phyloP scores from a whole-genome alignment of 2,329 filamentous ascomycete genomes.

The Cucurbitaria berberidis region DNA sequence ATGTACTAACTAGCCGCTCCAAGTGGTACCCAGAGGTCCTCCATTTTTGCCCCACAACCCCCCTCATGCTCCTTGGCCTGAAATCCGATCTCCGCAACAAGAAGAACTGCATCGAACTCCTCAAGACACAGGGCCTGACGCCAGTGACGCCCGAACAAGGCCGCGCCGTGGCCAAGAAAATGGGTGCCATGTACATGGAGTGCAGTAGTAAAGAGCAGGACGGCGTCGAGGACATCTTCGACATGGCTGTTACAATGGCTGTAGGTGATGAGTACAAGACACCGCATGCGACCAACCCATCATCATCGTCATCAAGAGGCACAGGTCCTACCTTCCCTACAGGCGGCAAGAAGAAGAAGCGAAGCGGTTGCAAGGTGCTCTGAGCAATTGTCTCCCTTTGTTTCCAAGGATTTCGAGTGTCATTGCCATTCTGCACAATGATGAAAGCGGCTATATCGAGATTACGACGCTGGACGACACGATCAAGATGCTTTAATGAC shows the following conservation, averaged over 20 bases:
- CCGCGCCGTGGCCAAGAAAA: slow-evolving; percentile 84
- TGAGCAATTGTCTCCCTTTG: slow-evolving; percentile 28
- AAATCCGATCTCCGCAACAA: slow-evolving; percentile 97
- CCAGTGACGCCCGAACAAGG: slow-evolving; percentile 94
- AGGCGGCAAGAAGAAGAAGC: slow-evolving; percentile 48
- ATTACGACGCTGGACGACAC: slow-evolving; percentile 50
- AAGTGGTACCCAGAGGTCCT: slow-evolving; percentile 99
- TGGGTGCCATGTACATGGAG: slow-evolving; percentile 96
- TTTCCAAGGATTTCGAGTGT: slow-evolving; percentile 12
- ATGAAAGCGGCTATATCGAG: slow-evolving; percentile 36
- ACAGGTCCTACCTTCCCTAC: slow-evolving; percentile 32
- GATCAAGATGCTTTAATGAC: slow-evolving; percentile 50
- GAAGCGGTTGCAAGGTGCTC: slow-evolving; percentile 49
- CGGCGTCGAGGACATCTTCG: slow-evolving; percentile 96
- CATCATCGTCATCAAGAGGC: slow-evolving; percentile 20
- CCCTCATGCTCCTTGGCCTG: slow-evolving; percentile 91
- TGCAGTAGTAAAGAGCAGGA: slow-evolving; percentile 98
- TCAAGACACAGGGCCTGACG: slow-evolving; percentile 96
- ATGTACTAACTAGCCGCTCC: slow-evolving; percentile 40
- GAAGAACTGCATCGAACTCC: slow-evolving; percentile 95
- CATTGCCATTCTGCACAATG: neutral
- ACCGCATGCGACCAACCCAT: slow-evolving; percentile 27
- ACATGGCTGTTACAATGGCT: slow-evolving; percentile 86
- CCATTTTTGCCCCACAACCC: slow-evolving; percentile 97
- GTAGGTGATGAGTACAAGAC: slow-evolving; percentile 70